Conservation (phyloP, 495 filamentous ascomycete genomes). For the Choiromyces venosus region DNA sequence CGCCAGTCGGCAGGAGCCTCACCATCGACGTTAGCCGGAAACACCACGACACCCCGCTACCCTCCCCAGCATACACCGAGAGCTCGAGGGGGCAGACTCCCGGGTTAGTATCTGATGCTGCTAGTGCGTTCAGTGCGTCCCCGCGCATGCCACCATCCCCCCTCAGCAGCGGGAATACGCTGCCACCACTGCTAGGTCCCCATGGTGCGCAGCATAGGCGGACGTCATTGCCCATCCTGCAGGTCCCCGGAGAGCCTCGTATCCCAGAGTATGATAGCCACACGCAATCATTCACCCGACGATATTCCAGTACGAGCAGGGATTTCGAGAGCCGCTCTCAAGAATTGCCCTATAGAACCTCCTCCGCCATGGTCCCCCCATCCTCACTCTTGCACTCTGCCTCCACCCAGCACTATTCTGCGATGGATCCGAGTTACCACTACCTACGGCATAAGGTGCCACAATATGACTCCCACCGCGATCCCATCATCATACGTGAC, state of each 20-base stretch:
- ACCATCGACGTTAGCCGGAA: constrained; percentile 49
- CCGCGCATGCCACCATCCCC: constrained; percentile 46
- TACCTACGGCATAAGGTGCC: constrained; percentile 2
- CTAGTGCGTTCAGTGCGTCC: constrained; percentile 58
- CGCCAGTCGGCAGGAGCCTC: constrained; percentile 43
- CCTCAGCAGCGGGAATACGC: constrained; percentile 23
- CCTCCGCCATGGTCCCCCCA: background rate
- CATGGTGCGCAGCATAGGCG: constrained; percentile 22
- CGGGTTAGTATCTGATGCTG: constrained; percentile 65
- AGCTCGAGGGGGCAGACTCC: constrained; percentile 58
- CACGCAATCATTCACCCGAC: constrained; percentile 28
- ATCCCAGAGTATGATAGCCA: constrained; percentile 23
- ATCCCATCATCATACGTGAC: background rate
- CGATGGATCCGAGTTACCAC: constrained; percentile 1
- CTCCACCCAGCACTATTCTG: background rate
- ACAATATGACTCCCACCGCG: background rate
- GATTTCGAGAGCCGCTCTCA: constrained; percentile 18
- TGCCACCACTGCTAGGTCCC: constrained; percentile 42
- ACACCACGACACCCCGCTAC: constrained; percentile 57
- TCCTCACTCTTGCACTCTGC: background rate
- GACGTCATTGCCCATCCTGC: constrained; percentile 38
- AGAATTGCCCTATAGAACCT: constrained; percentile 8
- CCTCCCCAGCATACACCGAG: constrained; percentile 62
- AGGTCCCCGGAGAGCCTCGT: constrained; percentile 15
- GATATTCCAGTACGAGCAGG: constrained; percentile 9